These are phyloP conservation scores for Nemania abortiva DNA, from an alignment of 2,329 filamentous ascomycete species.

Conservation along the genomic window DNA sequence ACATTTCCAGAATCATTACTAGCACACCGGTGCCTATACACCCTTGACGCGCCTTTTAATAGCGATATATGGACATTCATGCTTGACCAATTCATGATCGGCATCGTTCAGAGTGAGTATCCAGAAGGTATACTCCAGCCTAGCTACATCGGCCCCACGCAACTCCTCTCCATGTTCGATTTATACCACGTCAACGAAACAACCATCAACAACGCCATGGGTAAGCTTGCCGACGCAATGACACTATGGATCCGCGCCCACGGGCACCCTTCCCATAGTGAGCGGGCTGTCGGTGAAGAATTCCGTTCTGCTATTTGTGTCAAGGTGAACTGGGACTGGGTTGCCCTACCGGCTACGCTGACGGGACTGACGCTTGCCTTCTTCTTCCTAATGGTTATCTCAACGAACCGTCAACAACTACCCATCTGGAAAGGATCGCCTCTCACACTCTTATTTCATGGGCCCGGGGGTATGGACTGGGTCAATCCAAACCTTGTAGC, in stretches of 20 bases:
- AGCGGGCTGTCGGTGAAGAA: constrained; percentile 7
- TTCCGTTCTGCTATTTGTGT: constrained; percentile 21
- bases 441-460: constrained; percentile 15
- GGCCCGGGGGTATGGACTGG: constrained; percentile 11
- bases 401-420: not conserved
- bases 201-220: not conserved
- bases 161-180: constrained; percentile 23
- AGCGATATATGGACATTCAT: constrained; percentile 17
- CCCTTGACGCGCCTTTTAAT: constrained; percentile 3
- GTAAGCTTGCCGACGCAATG: constrained; percentile 11
- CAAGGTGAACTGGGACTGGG: constrained; percentile 25
- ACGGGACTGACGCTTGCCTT: constrained; percentile 13
- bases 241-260: constrained; percentile 20
- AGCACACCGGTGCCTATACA: constrained; percentile 15
- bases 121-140: not conserved
- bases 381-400: constrained; percentile 8
- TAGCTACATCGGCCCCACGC: constrained; percentile 9
- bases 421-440: constrained; percentile 24
- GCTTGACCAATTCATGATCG: constrained; percentile 18
- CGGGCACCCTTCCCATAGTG: constrained; percentile 8
- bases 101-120: constrained; percentile 15
- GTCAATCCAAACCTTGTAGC: constrained; percentile 12
- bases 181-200: constrained; percentile 5
- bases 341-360: constrained; percentile 13
- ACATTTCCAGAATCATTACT: constrained; percentile 20